These are phyloP conservation scores for Thermothielavioides terrestris DNA, from an alignment of 495 filamentous ascomycete genomes.

Conservation along the genomic window DNA sequence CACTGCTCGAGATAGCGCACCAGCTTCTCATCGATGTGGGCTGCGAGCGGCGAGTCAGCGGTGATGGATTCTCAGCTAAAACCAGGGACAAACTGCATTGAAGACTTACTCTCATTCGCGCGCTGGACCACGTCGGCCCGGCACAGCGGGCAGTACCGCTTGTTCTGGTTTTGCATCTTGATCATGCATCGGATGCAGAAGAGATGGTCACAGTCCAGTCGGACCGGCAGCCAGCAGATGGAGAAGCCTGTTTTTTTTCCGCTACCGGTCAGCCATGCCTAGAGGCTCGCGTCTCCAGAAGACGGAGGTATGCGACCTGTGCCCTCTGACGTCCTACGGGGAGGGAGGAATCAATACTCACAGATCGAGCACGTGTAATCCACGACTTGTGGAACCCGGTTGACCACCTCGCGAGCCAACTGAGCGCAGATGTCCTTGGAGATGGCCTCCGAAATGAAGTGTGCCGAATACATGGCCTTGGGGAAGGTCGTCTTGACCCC, in stretches of 20 bases:
- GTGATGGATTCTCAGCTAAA: too few relatives aligned
- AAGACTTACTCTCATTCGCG: slow-evolving; percentile 44
- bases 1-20: slow-evolving; percentile 33
- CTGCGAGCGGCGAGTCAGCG: slow-evolving; percentile 18
- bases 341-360: slow-evolving; percentile 13
- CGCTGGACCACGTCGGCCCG: slow-evolving; percentile 50
- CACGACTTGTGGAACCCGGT: slow-evolving; percentile 58
- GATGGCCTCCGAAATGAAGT: slow-evolving; percentile 46
- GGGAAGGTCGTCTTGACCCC: slow-evolving; percentile 49
- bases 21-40: slow-evolving; percentile 54
- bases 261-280: too few relatives aligned
- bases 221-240: slow-evolving; percentile 58
- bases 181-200: slow-evolving; percentile 69
- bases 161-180: slow-evolving; percentile 53
- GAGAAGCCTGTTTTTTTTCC: too few relatives aligned
- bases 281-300: background rate
- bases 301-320: background rate
- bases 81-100: background rate
- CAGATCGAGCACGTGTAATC: slow-evolving; percentile 73
- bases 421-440: slow-evolving; percentile 59
- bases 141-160: slow-evolving; percentile 58
- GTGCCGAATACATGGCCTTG: slow-evolving; percentile 37
- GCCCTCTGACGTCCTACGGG: background rate
- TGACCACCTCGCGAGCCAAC: slow-evolving; percentile 54
- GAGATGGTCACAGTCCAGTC: slow-evolving; percentile 54